Evolutionary conservation across 257 asterid species (phyloP), one percentile per base, ranked within the genome.

Genomic region (Lycium barbarum): DNA sequence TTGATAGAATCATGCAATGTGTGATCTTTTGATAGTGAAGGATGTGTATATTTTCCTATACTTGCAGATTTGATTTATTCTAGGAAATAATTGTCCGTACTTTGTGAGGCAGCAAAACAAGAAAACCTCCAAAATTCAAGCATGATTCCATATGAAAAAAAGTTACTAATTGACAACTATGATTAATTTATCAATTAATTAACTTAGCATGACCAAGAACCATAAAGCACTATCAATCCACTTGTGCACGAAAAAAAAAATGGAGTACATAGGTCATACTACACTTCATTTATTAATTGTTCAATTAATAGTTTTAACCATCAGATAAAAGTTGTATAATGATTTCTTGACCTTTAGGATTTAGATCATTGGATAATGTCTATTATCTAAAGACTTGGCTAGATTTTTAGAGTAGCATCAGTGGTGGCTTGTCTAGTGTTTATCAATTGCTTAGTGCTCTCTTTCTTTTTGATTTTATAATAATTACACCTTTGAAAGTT

Each of bases 41-140:
- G 45, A 55, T 59, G 20, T 55, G 79, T 54, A 59, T 71, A 71
- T 71, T 85, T 72, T 87, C 67, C 45, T 72, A 79, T 57, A 68
- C 87, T 72, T 71, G 58, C 38, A 86, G 84, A 85, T 55, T 43
- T 33, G 89, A 87, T 88, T 86, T 88, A 79, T 86, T 86, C 85
- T 88, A 84, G 90, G 87, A 87, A 88, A 91, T 82, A 86, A 79
- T 47, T 90, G 97, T 93, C 92, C 84, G 79, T 79, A 87, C 93
- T 93, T 91, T 93, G 85, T 78, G 90, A 85, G 86, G 97, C 95
- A 93, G 81, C 57, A 20, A 47, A 73, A 73, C 57, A 73, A 73
- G 38, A 71, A 88, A 83, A 87, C 86, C 80, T 87, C 88, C 89
- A 88, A 76, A 86, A 80, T 66, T 89, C 88, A 90, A 86, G 85